Conservation (phyloP, 805 yeast species). For the Metschnikowia continentalis region DNA sequence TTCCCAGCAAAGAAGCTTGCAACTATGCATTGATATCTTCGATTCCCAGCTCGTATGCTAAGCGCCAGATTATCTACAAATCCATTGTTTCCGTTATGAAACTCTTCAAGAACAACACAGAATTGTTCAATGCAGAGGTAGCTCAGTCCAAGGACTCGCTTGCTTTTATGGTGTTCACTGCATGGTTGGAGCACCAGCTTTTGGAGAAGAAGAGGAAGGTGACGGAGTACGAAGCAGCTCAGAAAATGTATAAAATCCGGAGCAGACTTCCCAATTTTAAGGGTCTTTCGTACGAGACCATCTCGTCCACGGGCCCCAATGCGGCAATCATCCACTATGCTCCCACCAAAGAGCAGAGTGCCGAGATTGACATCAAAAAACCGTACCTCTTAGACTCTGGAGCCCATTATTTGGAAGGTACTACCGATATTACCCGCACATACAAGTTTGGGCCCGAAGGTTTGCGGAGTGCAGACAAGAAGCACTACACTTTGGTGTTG, state of each 20-base stretch:
- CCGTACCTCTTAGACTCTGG: conserved; percentile 86
- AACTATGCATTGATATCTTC: conserved; percentile 30
- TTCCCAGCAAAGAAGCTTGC: conserved; percentile 29
- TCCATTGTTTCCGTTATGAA: conserved; percentile 50
- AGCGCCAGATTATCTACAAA: conserved; percentile 21
- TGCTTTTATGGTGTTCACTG: conserved; percentile 65
- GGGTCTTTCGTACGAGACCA: conserved; percentile 73
- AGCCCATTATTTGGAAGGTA: conserved; percentile 88
- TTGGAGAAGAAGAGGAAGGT: conserved; percentile 37
- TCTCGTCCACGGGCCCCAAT: conserved; percentile 72
- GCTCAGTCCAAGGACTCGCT: conserved; percentile 86
- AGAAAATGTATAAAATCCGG: conserved; percentile 54
- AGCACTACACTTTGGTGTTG: conserved; percentile 77
- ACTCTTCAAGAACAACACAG: conserved; percentile 69
- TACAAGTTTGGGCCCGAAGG: conserved; percentile 51
- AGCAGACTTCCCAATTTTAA: conserved; percentile 50
- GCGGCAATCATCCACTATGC: conserved; percentile 74
- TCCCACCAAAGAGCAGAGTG: conserved; percentile 55
- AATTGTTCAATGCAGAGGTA: conserved; percentile 61
- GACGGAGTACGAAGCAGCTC: conserved; percentile 64
- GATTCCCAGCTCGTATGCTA: conserved; percentile 28
- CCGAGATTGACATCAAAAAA: conserved; percentile 60
- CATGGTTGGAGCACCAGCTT: conserved; percentile 73
- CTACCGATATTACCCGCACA: conserved; percentile 94
- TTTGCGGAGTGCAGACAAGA: conserved; percentile 43